Percentiles rank a stretch among this genome's conserved stretches.
phyloP scores from a whole-genome alignment of 176 grass and related monocot species.

The Carex myosuroides region DNA sequence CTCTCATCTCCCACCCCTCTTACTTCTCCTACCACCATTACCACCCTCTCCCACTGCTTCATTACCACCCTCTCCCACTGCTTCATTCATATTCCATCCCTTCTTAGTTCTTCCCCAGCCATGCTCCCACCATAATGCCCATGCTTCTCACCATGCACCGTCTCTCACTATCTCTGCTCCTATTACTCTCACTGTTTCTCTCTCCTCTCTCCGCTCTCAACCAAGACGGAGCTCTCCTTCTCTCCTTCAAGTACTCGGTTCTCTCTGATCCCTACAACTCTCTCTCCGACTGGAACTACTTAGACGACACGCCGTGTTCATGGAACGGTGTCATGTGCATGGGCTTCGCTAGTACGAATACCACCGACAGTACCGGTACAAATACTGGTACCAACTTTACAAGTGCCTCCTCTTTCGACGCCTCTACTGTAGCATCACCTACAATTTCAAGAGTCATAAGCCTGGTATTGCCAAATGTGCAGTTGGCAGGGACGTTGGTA shows the following conservation, averaged over 20 bases:
- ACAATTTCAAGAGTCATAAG: conserved; percentile 77
- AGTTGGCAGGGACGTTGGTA: conserved; percentile 37
- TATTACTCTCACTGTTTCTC: conserved; percentile 2
- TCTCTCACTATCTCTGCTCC: background rate
- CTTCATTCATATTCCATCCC: background rate
- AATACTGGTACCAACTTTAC: conserved; percentile 5
- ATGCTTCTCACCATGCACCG: background rate
- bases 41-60: conserved; percentile 6
- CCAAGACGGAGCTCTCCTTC: conserved; percentile 57
- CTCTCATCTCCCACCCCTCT: conserved; percentile 1
- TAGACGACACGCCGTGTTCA: conserved; percentile 39
- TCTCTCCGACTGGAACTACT: conserved; percentile 58
- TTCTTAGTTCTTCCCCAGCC: background rate
- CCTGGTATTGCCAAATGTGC: conserved; percentile 52
- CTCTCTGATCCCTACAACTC: conserved; percentile 53
- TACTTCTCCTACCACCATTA: conserved; percentile 23
- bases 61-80: conserved; percentile 1
- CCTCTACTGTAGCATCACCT: conserved; percentile 20
- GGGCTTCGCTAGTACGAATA: conserved; percentile 34
- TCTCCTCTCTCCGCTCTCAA: conserved; percentile 24
- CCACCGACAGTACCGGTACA: background rate
- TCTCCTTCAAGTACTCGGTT: conserved; percentile 67
- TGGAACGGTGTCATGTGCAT: conserved; percentile 95
- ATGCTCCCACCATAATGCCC: background rate
- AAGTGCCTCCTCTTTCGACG: background rate